phyloP scores from a whole-genome alignment of 2,329 filamentous ascomycete genomes.

The Aspergillus oerlinghausenensis region DNA sequence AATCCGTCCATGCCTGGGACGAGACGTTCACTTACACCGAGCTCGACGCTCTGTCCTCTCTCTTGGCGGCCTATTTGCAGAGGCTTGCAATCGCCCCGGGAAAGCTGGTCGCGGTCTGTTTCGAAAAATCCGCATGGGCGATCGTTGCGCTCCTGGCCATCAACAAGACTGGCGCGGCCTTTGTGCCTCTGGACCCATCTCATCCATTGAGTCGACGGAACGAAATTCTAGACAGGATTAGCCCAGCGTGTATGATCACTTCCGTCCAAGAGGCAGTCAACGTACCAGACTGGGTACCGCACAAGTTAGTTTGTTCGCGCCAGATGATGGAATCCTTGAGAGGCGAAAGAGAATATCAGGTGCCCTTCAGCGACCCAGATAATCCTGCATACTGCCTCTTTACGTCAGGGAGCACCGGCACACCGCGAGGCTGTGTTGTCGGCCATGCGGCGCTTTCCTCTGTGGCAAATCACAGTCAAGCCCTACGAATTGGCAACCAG shows the following conservation, averaged over 20 bases:
- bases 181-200: neutral
- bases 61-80: neutral
- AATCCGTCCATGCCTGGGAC: neutral
- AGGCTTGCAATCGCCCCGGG: neutral
- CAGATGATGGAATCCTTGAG: neutral
- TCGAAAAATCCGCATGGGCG: neutral
- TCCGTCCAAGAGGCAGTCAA: neutral
- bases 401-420: constrained; percentile 6
- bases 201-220: neutral
- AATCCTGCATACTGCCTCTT: constrained; percentile 3
- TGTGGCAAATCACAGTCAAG: neutral
- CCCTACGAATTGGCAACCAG: neutral
- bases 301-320: neutral
- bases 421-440: constrained; percentile 4
- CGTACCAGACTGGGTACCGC: neutral
- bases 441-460: neutral
- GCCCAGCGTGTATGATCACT: neutral
- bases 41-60: neutral
- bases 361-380: neutral
- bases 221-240: neutral
- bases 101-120: neutral
- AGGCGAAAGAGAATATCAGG: no score
- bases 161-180: neutral
- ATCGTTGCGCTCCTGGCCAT: neutral
- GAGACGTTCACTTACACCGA: neutral